Evolutionary conservation across 2,329 filamentous ascomycete genomes (phyloP).

Genomic region (Pseudopithomyces maydicus): DNA sequence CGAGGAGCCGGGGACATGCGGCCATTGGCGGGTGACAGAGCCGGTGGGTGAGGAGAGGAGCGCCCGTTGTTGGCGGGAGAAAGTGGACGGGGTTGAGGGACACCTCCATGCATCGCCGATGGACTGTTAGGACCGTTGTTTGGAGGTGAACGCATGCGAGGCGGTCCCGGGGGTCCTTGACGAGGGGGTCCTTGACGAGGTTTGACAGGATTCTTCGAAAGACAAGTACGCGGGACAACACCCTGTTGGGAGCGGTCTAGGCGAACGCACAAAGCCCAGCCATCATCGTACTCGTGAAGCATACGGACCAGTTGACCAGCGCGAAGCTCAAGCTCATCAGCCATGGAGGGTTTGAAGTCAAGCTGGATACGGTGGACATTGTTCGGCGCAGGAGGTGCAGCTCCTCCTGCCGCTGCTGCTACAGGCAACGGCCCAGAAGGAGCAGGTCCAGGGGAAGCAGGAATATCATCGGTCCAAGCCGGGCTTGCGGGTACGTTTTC

Average conservation of each 20-base stretch:
- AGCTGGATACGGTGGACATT: constrained; percentile 92
- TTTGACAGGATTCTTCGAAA: constrained; percentile 90
- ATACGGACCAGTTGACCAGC: constrained; percentile 85
- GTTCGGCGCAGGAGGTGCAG: constrained; percentile 54
- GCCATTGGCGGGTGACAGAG: constrained; percentile 48
- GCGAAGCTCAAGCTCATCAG: constrained; percentile 83
- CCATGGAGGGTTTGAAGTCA: constrained; percentile 90
- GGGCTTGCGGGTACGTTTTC: constrained; percentile 57
- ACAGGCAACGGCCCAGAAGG: constrained; percentile 45
- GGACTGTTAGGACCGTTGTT: constrained; percentile 18
- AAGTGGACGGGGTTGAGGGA: constrained; percentile 43
- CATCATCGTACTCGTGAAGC: constrained; percentile 96
- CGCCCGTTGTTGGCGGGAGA: constrained; percentile 55
- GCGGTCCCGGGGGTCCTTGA: constrained; percentile 55
- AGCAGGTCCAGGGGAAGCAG: constrained; percentile 56
- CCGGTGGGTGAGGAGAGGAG: constrained; percentile 53
- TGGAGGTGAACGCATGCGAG: constrained; percentile 38
- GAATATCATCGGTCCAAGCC: constrained; percentile 64
- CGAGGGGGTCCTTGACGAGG: constrained; percentile 66
- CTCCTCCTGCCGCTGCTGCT: constrained; percentile 65
- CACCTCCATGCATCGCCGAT: constrained; percentile 38
- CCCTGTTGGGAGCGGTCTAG: constrained; percentile 91
- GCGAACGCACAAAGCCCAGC: constrained; percentile 92
- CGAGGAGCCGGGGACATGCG: constrained; percentile 37
- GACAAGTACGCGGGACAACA: constrained; percentile 89